Conservation (phyloP, 176 grass and related monocot species). For the Lolium multiflorum region DNA sequence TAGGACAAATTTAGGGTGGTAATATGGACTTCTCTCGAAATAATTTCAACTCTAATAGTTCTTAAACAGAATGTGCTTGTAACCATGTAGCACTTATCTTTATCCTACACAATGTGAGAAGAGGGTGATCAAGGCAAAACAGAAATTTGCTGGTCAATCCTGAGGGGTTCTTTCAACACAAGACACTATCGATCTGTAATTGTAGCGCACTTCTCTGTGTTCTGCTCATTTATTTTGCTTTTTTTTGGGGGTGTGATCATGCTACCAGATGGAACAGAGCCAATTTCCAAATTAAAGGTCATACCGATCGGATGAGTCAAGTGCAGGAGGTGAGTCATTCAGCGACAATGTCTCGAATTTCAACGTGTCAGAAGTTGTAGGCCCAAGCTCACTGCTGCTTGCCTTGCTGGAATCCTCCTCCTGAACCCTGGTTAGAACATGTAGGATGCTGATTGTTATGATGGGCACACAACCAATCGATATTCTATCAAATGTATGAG, state of each 20-base stretch:
- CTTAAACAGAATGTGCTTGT: neutral
- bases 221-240: neutral
- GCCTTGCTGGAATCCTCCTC: neutral
- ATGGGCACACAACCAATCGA: too few relatives aligned
- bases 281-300: too few relatives aligned
- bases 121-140: neutral
- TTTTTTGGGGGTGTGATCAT: neutral
- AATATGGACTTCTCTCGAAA: too few relatives aligned
- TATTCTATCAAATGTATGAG: too few relatives aligned
- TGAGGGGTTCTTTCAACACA: neutral
- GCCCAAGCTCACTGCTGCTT: neutral
- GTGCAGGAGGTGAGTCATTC: neutral
- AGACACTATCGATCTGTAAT: neutral
- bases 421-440: neutral
- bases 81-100: neutral
- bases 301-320: neutral
- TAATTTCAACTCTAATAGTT: neutral
- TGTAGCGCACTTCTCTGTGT: neutral
- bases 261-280: neutral
- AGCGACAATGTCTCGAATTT: constrained; percentile 7
- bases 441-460: neutral
- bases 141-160: neutral
- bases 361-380: neutral
- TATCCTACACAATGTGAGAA: neutral
- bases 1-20: too few relatives aligned